Conservation (phyloP, 2,329 filamentous ascomycete genomes). For the Pseudopithomyces chartarum region DNA sequence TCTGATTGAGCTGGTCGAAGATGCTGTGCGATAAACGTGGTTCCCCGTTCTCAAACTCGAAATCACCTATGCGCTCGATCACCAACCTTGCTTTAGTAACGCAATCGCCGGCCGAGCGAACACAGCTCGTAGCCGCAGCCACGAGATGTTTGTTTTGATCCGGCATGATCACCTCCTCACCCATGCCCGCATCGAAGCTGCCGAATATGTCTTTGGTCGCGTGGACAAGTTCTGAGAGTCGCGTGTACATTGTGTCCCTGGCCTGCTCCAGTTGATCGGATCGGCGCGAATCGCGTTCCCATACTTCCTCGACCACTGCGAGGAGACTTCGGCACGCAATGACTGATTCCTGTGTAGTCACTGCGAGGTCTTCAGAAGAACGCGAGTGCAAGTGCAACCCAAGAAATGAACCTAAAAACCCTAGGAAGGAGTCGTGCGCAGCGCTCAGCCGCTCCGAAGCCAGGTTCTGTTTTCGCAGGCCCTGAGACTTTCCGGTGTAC, state of each 20-base stretch:
- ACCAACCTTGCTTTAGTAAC: slow-evolving; percentile 83
- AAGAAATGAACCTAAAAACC: slow-evolving; percentile 90
- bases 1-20: slow-evolving; percentile 36
- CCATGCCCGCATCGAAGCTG: slow-evolving; percentile 68
- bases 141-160: slow-evolving; percentile 78
- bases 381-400: slow-evolving; percentile 93
- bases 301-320: slow-evolving; percentile 79
- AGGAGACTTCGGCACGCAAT: slow-evolving; percentile 80
- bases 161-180: slow-evolving; percentile 78
- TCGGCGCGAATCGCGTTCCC: slow-evolving; percentile 73
- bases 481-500: slow-evolving; percentile 69
- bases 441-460: slow-evolving; percentile 81
- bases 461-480: slow-evolving; percentile 70
- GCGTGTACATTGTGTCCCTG: slow-evolving; percentile 77
- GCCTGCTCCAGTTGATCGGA: slow-evolving; percentile 70
- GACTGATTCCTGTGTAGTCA: slow-evolving; percentile 82
- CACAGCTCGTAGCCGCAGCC: slow-evolving; percentile 81
- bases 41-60: slow-evolving; percentile 69
- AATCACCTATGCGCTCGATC: slow-evolving; percentile 88
- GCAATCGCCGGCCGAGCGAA: slow-evolving; percentile 88
- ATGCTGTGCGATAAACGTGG: slow-evolving; percentile 50
- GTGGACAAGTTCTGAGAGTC: slow-evolving; percentile 78
- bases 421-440: slow-evolving; percentile 86
- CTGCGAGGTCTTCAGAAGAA: slow-evolving; percentile 79
- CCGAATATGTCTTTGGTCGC: slow-evolving; percentile 80